A percentile compares a stretch with the other conserved stretches of the same genome.
Evolutionary conservation across 2,329 filamentous ascomycete species (phyloP).

Genomic region (Annulohypoxylon truncatum): DNA sequence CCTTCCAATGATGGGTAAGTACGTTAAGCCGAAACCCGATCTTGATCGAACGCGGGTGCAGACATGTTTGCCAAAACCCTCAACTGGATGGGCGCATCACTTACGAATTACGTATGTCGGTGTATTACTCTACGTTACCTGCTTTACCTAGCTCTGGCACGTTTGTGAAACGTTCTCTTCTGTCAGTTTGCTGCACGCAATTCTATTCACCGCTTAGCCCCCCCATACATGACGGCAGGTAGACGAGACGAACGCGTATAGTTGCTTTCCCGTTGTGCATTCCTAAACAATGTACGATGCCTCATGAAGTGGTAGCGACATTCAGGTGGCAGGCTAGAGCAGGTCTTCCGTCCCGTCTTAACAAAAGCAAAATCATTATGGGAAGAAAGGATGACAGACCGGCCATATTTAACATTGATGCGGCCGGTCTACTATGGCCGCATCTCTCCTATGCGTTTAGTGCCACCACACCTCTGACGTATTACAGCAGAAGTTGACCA

Average conservation of each 20-base stretch:
- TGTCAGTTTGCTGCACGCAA: no score
- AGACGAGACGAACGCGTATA: constrained; percentile 31
- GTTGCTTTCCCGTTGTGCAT: constrained; percentile 21
- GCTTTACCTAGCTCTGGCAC: background rate
- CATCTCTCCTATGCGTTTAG: background rate
- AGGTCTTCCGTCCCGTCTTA: constrained; percentile 21
- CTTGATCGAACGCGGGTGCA: constrained; percentile 24
- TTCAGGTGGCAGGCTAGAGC: constrained; percentile 16
- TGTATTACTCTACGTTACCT: constrained; percentile 14
- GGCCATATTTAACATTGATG: background rate
- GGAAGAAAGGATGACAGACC: background rate
- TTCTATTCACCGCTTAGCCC: no score
- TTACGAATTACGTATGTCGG: constrained; percentile 10
- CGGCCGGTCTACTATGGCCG: background rate
- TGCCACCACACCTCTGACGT: background rate
- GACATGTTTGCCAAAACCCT: constrained; percentile 1
- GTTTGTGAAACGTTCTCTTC: background rate
- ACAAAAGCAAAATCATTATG: background rate
- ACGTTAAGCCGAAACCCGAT: constrained; percentile 30
- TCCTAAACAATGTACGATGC: constrained; percentile 24
- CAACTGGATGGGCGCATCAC: background rate
- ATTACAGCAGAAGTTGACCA: constrained; percentile 2
- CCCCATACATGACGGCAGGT: constrained; percentile 6
- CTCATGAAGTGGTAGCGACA: background rate
- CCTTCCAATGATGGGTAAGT: constrained; percentile 4